A percentile compares a stretch with the other conserved stretches of the same genome.
These are phyloP conservation scores for Cryphonectria parasitica DNA, from an alignment of 2,329 filamentous ascomycete genomes.

Conservation along the genomic window DNA sequence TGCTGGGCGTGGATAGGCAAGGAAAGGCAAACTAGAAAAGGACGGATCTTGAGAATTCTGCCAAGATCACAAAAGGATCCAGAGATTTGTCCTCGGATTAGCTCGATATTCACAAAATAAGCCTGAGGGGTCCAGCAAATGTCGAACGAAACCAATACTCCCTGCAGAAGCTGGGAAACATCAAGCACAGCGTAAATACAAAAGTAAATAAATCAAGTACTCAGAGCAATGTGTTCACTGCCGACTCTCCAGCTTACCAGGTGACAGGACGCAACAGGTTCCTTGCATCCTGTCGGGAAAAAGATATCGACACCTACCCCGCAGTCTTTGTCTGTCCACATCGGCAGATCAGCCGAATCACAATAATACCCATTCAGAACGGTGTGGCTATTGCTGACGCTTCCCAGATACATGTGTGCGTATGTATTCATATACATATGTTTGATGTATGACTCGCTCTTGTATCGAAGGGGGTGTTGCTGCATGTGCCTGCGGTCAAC, in stretches of 20 bases:
- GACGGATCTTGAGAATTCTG: neutral
- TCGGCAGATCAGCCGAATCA: slow-evolving; percentile 7
- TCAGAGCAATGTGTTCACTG: neutral
- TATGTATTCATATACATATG: neutral
- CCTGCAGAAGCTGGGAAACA: neutral
- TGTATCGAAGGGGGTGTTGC: too few species aligned
- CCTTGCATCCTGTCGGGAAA: neutral
- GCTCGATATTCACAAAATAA: neutral
- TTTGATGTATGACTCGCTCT: too few species aligned
- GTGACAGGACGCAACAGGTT: neutral
- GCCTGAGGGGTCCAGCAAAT: neutral
- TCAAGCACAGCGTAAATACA: neutral
- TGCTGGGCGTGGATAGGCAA: neutral
- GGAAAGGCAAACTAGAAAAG: neutral
- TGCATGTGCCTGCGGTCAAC: too few species aligned
- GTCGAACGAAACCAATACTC: neutral
- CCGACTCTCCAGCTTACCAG: neutral
- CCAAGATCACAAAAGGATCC: too few species aligned
- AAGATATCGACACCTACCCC: slow-evolving; percentile 6
- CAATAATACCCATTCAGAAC: neutral
- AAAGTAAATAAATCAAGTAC: neutral
- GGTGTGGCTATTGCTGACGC: neutral
- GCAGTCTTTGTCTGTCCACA: slow-evolving; percentile 5
- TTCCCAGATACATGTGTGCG: neutral
- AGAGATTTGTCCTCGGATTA: neutral